Evolutionary conservation across 2,329 filamentous ascomycete genomes (phyloP), one percentile per base, ranked within the genome.

Genomic region (Claviceps cyperi): DNA sequence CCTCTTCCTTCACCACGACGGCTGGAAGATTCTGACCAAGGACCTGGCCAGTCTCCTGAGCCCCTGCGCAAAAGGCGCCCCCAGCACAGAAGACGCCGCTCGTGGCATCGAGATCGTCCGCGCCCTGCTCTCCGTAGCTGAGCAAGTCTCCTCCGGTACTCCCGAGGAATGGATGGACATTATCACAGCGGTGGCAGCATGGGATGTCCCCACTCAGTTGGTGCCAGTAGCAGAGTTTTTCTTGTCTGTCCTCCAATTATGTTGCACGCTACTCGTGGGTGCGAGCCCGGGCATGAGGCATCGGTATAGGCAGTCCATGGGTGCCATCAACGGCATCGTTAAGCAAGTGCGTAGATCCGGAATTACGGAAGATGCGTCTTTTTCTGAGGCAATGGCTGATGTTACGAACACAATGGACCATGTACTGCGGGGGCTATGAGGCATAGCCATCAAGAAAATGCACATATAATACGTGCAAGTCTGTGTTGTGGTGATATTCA

Each of bases 151-250:
- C 1, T 61, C 64, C 0, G 69, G 67, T 15, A 68, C 70, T 8
- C 63, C 66, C 6, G 77, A 81, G 55, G 69, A 69, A 2, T 81
- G 79, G 78, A 75, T 82, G 70, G 67, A 70, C 36, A 54, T 76
- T 7, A 68, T 81, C 36, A 77, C 73, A 2, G 60, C 61, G 1
- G 69, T 75, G 1, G 73, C 77, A 2, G 73, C 70, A 4, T 75
- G 71, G 69, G 58, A 70, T 19, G 21, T 54, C 52, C 45, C 47
- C 57, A 2, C 46, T 54, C 6, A 47, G 57, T 0, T 59, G 13
- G 39, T 11, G 13, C 8, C 17, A 19, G 17, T 69, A 3, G 61
- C 65, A n/a, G 78, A 81, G 51, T 71, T 77, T 47, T 67, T 73
- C 44, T 65, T 77, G 4, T 75, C 75, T 1, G 69, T 71, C 28